These are phyloP conservation scores for Eutrema heterophyllum DNA, from an alignment of 345 rosid species.

Conservation along the genomic window DNA sequence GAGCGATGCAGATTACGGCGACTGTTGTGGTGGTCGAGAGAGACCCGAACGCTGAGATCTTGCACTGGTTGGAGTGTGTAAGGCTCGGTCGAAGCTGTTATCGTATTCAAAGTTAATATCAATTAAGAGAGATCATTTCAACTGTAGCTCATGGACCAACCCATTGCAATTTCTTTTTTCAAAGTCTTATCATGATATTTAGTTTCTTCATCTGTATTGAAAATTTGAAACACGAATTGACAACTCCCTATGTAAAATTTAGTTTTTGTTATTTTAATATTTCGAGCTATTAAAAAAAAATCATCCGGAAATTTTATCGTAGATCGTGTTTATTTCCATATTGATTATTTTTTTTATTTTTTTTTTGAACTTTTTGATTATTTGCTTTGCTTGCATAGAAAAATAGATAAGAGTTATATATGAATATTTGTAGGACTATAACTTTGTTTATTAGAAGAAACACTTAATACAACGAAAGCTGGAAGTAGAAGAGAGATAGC, in stretches of 20 bases:
- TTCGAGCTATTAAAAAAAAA: not conserved
- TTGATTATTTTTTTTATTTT: too few relatives aligned
- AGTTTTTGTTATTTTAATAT: not conserved
- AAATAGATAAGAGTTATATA: too few relatives aligned
- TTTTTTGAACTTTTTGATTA: too few relatives aligned
- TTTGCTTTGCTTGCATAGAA: too few relatives aligned
- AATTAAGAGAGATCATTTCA: not conserved
- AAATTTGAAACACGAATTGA: not conserved
- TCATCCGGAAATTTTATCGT: not conserved
- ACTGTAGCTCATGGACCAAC: not conserved
- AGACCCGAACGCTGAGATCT: constrained; percentile 75
- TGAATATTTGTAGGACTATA: too few relatives aligned
- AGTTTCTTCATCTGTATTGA: not conserved
- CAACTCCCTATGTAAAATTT: not conserved
- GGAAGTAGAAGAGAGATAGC: not conserved
- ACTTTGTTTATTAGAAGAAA: not conserved
- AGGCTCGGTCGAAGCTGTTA: constrained; percentile 41
- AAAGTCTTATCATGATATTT: not conserved
- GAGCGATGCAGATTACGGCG: constrained; percentile 57
- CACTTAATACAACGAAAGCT: not conserved
- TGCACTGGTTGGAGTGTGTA: constrained; percentile 75
- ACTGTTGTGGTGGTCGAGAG: constrained; percentile 57
- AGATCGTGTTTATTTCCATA: not conserved
- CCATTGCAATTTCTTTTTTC: not conserved
- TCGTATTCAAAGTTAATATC: constrained; percentile 5